Conservation (phyloP, 2,329 filamentous ascomycete species). For the Aspergillus luchuensis region DNA sequence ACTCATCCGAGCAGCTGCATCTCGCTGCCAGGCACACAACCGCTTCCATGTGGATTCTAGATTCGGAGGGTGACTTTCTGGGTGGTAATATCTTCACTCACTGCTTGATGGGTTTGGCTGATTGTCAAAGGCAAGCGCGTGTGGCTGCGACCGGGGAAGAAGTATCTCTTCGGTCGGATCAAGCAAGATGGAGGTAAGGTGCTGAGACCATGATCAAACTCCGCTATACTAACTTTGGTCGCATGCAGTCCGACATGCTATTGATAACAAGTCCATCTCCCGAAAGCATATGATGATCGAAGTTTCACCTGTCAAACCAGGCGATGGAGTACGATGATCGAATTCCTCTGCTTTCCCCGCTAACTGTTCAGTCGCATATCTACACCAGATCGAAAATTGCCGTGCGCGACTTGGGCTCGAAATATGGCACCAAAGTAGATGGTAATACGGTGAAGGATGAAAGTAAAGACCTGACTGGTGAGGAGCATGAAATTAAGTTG, state of each 20-base stretch:
- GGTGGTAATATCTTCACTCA: conserved; percentile 48
- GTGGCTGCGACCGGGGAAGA: conserved; percentile 84
- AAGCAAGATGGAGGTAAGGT: conserved; percentile 60
- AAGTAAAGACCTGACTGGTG: conserved; percentile 57
- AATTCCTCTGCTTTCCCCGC: conserved; percentile 9
- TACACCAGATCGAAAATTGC: conserved; percentile 68
- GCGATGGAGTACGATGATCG: conserved; percentile 62
- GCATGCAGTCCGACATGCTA: conserved; percentile 64
- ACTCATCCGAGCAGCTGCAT: neutral
- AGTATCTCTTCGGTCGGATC: conserved; percentile 82
- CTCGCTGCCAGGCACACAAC: neutral
- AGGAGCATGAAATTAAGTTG: conserved; percentile 68
- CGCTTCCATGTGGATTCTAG: conserved; percentile 64
- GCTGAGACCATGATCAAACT: neutral
- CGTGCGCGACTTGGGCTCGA: conserved; percentile 79
- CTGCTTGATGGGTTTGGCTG: conserved; percentile 4
- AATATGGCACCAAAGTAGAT: conserved; percentile 79
- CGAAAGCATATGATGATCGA: conserved; percentile 82
- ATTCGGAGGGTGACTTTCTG: conserved; percentile 53
- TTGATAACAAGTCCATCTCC: conserved; percentile 81
- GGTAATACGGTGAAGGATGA: conserved; percentile 68
- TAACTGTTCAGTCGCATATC: conserved; percentile 58
- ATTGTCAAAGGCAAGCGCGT: conserved; percentile 63
- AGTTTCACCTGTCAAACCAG: conserved; percentile 65
- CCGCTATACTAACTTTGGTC: neutral